phyloP scores from a whole-genome alignment of 495 filamentous ascomycete genomes.

The Penicillium mononematosum region DNA sequence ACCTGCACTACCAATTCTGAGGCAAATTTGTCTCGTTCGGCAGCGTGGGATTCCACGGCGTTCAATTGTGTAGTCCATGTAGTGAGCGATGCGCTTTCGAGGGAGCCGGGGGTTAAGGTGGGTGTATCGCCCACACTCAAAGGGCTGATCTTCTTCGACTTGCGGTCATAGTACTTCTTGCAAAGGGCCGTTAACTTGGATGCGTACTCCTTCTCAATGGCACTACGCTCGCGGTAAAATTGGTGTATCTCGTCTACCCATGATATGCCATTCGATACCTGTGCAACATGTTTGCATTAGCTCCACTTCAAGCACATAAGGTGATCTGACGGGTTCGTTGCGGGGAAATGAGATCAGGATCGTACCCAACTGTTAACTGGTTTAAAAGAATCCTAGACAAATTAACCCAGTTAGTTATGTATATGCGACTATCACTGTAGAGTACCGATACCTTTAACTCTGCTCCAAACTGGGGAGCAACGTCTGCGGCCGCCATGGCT shows the following conservation, averaged over 20 bases:
- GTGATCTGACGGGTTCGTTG: constrained; percentile 22
- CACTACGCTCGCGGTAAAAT: constrained; percentile 93
- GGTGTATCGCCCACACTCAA: constrained; percentile 94
- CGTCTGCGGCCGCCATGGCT: constrained; percentile 72
- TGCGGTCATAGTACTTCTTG: constrained; percentile 96
- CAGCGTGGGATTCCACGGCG: constrained; percentile 81
- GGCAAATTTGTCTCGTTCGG: constrained; percentile 82
- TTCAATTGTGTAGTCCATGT: constrained; percentile 95
- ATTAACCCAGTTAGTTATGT: constrained; percentile 2
- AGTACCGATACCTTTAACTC: constrained; percentile 73
- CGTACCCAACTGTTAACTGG: constrained; percentile 85
- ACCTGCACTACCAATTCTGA: constrained; percentile 72
- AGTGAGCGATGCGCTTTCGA: constrained; percentile 93
- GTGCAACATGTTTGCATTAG: constrained; percentile 30
- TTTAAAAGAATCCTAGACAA: constrained; percentile 83
- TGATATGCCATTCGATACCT: constrained; percentile 78
- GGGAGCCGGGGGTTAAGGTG: constrained; percentile 86
- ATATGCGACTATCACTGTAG: not conserved
- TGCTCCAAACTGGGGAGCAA: constrained; percentile 77
- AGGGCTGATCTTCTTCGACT: constrained; percentile 81
- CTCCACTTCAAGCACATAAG: constrained; percentile 19
- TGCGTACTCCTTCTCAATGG: constrained; percentile 95
- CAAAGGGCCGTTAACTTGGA: constrained; percentile 80
- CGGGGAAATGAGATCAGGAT: constrained; percentile 23
- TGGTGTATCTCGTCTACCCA: constrained; percentile 97